Base-by-base conservation (phyloP, 495 filamentous ascomycete genomes). In the Echria macrotheca region DNA sequence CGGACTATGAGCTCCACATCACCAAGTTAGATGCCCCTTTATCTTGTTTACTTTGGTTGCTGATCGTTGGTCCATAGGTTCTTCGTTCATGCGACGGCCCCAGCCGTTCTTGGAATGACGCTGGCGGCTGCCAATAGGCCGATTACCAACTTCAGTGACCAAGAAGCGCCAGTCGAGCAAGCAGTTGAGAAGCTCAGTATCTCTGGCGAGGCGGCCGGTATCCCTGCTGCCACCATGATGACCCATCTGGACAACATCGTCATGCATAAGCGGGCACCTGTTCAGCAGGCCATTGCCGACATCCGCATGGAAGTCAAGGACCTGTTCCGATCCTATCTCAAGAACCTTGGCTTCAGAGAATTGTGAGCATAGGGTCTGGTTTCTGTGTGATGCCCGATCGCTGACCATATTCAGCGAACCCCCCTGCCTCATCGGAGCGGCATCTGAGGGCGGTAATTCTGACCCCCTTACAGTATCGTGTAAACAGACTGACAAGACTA, bases 381-480 rank as follows among this genome's bases (percentile, higher is more conserved):
- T n/a, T n/a, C n/a, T n/a, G n/a, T n/a, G n/a, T n/a, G n/a, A n/a
- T n/a, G n/a, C n/a, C n/a, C n/a, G n/a, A n/a, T n/a, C n/a, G n/a
- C n/a, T n/a, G n/a, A n/a, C n/a, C n/a, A 32, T 11, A 33, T 15
- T 28, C n/a, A 21, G 95, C 63, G 87, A 93, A 59, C 86, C 89
- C 1, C 88, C 91, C 25, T 91, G 89, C 67, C 70, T 98, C 37
- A 91, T 91, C 48, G 88, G 83, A 38, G 88, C 89, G 23, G 89
- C 93, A 10, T 93, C 89, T 0, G 93, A 98, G 61, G 93, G 93
- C 59, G 93, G 93, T 48, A 91, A 89, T 58, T 90, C 47, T 68
- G 56, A 1, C 88, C 6, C 28, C 28, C 28, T 12, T 12, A 31
- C 28, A n/a, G n/a, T n/a, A n/a, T n/a, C n/a, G n/a, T n/a, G n/a